These are phyloP conservation scores for Globisporangium emineosum DNA, from an alignment of 352 stramenopile species.

Conservation along the genomic window DNA sequence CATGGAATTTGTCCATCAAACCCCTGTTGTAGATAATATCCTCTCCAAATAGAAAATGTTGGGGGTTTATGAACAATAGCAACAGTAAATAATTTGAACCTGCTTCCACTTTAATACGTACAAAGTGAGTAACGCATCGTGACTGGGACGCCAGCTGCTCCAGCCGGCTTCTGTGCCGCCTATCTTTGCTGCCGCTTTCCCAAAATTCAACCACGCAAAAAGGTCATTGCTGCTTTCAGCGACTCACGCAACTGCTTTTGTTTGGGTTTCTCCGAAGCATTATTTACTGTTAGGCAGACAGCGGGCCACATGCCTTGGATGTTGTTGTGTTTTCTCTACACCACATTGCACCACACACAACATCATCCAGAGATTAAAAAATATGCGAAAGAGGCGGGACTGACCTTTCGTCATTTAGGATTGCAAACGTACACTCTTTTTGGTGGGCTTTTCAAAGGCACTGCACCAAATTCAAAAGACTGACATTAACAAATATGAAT, in stretches of 20 bases:
- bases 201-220: constrained; percentile 5
- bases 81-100: background rate
- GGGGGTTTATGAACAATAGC: background rate
- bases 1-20: background rate
- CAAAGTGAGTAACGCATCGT: background rate
- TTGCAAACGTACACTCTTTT: background rate
- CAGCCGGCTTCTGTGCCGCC: background rate
- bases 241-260: background rate
- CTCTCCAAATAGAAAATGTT: constrained; percentile 1
- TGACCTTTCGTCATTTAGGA: background rate
- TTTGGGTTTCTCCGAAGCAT: background rate
- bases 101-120: background rate
- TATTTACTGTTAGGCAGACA: too few species aligned
- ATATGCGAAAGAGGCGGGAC: background rate
- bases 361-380: background rate
- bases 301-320: too few species aligned
- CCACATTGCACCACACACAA: background rate
- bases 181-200: background rate
- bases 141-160: background rate
- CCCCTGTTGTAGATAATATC: background rate
- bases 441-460: background rate
- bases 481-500: too few species aligned
- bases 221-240: background rate
- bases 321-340: too few species aligned
- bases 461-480: too few species aligned